Evolutionary conservation across 257 asterid species (phyloP).

Genomic region (Lavandula angustifolia): DNA sequence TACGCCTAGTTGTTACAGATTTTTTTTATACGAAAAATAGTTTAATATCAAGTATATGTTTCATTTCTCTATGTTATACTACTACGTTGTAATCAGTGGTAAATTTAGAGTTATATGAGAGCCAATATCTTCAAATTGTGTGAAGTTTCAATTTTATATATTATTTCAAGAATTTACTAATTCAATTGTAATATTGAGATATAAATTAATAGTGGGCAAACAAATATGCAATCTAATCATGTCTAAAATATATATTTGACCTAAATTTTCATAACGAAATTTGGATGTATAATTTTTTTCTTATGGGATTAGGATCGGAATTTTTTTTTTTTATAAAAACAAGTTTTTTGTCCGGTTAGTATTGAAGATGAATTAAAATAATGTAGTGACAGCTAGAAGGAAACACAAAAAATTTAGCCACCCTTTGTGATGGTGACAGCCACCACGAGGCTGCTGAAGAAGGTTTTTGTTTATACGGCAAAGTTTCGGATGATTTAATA

Average conservation of each 20-base stretch:
- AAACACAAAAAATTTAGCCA: background rate
- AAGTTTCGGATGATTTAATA: too few relatives aligned
- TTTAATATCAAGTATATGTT: too few relatives aligned
- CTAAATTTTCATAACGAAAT: background rate
- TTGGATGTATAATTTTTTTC: too few relatives aligned
- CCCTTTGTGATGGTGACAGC: slow-evolving; percentile 22
- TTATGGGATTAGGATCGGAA: background rate
- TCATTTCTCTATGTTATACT: too few relatives aligned
- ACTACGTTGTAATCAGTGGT: too few relatives aligned
- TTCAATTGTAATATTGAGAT: background rate
- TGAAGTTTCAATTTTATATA: too few relatives aligned
- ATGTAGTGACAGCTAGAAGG: slow-evolving; percentile 24
- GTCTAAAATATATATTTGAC: background rate
- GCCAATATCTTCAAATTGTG: too few relatives aligned
- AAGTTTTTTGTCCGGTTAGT: background rate
- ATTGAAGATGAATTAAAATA: background rate
- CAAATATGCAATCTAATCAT: background rate
- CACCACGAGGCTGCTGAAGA: slow-evolving; percentile 43
- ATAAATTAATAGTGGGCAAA: background rate
- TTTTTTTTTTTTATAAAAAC: background rate
- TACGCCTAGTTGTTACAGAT: too few relatives aligned
- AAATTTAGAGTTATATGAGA: too few relatives aligned
- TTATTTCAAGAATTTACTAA: too few relatives aligned
- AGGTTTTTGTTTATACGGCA: background rate
- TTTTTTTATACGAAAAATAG: too few relatives aligned